A percentile compares a stretch with the other conserved stretches of the same genome.
These are phyloP conservation scores for Sclerotinia spermophila DNA, from an alignment of 2,329 filamentous ascomycete genomes.

Conservation along the genomic window DNA sequence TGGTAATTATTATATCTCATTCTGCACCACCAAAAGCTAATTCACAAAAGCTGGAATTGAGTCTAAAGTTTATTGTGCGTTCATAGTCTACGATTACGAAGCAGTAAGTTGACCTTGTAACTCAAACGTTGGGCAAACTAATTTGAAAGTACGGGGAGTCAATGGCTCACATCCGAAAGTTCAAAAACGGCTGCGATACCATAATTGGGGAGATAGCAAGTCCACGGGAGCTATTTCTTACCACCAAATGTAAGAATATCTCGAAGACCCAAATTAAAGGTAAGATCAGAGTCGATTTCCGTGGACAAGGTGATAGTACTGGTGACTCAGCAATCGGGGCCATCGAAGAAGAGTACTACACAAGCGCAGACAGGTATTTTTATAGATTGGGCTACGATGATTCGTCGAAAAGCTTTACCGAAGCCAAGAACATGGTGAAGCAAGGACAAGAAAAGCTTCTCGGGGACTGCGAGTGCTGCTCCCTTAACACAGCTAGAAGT, in stretches of 20 bases:
- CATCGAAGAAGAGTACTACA: slow-evolving; percentile 8
- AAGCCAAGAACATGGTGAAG: neutral
- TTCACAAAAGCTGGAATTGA: neutral
- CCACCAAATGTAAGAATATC: slow-evolving; percentile 20
- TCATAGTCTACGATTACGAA: neutral
- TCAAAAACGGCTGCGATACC: slow-evolving; percentile 22
- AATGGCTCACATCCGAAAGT: slow-evolving; percentile 24
- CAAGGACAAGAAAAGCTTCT: neutral
- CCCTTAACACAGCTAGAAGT: neutral
- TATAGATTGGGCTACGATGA: slow-evolving; percentile 18
- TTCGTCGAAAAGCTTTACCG: slow-evolving; percentile 8
- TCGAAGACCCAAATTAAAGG: slow-evolving; percentile 11
- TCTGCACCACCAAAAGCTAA: neutral
- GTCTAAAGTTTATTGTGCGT: neutral
- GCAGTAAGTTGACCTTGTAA: neutral
- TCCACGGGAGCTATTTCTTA: slow-evolving; percentile 24
- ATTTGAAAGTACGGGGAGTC: neutral
- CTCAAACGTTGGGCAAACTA: neutral
- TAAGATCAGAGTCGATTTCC: slow-evolving; percentile 24
- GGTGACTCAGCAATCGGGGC: neutral
- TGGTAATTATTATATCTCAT: neutral
- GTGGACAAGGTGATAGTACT: neutral
- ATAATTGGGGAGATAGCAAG: slow-evolving; percentile 20
- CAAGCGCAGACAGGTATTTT: slow-evolving; percentile 17
- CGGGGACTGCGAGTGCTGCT: neutral